Conservation (phyloP, 2,329 filamentous ascomycete species). For the Diaporthe sp. region DNA sequence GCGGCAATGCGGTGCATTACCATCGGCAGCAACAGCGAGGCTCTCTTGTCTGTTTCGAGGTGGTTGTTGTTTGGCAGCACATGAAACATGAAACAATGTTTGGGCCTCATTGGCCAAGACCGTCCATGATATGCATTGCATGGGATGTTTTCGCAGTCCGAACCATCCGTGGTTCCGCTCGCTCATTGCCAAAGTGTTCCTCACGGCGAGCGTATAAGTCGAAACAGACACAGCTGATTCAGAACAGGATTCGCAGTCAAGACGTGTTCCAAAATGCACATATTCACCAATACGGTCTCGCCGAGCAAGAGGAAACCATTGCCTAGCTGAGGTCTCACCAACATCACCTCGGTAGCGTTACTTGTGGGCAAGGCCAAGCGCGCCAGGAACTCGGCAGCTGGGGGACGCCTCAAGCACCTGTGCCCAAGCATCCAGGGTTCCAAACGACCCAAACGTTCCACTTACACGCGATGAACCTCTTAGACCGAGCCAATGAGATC, state of each 20-base stretch:
- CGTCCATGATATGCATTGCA: neutral
- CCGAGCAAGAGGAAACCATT: neutral
- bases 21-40: neutral
- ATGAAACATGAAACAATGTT: slow-evolving; percentile 22
- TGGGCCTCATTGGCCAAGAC: neutral
- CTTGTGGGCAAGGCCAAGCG: neutral
- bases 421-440: neutral
- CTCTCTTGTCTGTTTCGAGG: neutral
- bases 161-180: neutral
- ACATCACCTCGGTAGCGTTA: neutral
- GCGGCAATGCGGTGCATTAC: neutral
- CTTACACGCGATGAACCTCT: neutral
- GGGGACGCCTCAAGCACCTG: neutral
- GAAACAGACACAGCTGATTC: neutral
- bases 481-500: neutral
- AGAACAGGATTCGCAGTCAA: neutral
- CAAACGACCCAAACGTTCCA: neutral
- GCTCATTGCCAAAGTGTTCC: neutral
- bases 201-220: neutral
- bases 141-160: neutral
- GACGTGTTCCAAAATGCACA: neutral
- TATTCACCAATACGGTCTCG: neutral
- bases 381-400: slow-evolving; percentile 16
- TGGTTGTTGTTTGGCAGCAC: neutral
- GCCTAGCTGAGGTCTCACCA: neutral